Base-by-base conservation (phyloP, 805 yeast species). In the Candida ascalaphidarum region DNA sequence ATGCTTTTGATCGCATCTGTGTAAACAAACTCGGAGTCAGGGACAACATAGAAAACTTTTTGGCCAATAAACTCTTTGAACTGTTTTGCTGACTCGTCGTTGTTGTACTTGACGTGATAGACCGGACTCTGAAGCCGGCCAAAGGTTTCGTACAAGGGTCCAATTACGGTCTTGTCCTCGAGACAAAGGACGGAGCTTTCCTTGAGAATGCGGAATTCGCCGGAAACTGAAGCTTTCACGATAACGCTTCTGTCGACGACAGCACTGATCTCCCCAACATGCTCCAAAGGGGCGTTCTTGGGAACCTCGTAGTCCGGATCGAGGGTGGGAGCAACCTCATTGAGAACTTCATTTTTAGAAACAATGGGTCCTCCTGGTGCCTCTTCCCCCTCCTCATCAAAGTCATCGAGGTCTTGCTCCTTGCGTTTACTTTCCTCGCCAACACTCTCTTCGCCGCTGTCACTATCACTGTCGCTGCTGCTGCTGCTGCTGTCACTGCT, bases 61-160 rank as follows among this genome's bases (percentile, higher is more conserved):
- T 54, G 50, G 1, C 84, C 88, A 28, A 66, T 65, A 15, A 46
- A 55, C 3, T 56, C 66, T 27, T 61, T 58, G 32, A 71, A 63
- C n/a, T 52, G 54, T 11, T 60, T 67, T 14, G 69, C 54, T 24
- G 67, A 72, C 20, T 70, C 78, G 0, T 58, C 61, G 1, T 62
- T 38, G 31, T 71, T 68, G 46, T 83, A 75, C 33, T 77, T 74
- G 2, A 92, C 79, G 22, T 94, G 65, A 49, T 85, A 88, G 25
- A 78, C 61, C 0, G 99, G 98, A 12, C 72, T 54, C 36, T 82
- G 81, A 5, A 92, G 66, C 8, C 84, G 79, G 1, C 98, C 98
- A 59, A 92, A 85, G 0, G 85, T 83, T 50, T 92, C 98, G 45
- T 75, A 81, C 7, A 89, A 57, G 1, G 80, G 77, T 0, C 97